These are phyloP conservation scores for Leucosporidium yakuticum DNA, from an alignment of 768 basidiomycete species.

Conservation along the genomic window DNA sequence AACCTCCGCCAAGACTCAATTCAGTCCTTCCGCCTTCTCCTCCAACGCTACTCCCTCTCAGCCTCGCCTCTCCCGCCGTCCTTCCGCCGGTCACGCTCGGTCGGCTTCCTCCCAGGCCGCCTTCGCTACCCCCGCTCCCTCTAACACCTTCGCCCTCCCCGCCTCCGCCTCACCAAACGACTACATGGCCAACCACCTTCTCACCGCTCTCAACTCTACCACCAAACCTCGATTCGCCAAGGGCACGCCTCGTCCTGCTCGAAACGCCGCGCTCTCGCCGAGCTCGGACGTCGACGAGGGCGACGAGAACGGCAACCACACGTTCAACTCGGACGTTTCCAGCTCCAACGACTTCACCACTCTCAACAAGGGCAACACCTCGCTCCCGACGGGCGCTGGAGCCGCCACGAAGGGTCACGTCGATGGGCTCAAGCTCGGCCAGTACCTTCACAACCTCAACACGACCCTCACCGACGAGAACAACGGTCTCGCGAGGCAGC, in stretches of 20 bases:
- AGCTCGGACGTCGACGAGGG: neutral
- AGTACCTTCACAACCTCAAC: slow-evolving; percentile 79
- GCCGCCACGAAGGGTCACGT: slow-evolving; percentile 56
- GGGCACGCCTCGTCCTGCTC: slow-evolving; percentile 58
- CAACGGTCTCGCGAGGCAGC: slow-evolving; percentile 50
- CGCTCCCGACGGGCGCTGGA: slow-evolving; percentile 75
- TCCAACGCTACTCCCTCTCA: no score
- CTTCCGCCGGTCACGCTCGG: no score
- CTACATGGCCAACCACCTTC: slow-evolving; percentile 51
- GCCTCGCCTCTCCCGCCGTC: no score
- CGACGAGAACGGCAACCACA: slow-evolving; percentile 3
- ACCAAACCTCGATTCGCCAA: slow-evolving; percentile 64
- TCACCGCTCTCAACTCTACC: slow-evolving; percentile 76
- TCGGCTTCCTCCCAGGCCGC: no score
- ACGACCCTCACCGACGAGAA: slow-evolving; percentile 79
- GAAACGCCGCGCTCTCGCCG: slow-evolving; percentile 7
- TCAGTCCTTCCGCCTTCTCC: no score
- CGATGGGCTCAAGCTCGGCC: slow-evolving; percentile 77
- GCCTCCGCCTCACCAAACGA: no score
- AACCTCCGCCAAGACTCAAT: no score
- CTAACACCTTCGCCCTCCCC: no score
- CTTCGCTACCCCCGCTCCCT: no score
- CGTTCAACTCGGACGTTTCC: slow-evolving; percentile 65
- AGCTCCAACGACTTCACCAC: slow-evolving; percentile 84
- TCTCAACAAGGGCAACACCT: slow-evolving; percentile 68